Percentiles rank a stretch among this genome's conserved stretches.
Conservation (phyloP, 495 filamentous ascomycete genomes). For the Saxispiralis lemnorum region DNA sequence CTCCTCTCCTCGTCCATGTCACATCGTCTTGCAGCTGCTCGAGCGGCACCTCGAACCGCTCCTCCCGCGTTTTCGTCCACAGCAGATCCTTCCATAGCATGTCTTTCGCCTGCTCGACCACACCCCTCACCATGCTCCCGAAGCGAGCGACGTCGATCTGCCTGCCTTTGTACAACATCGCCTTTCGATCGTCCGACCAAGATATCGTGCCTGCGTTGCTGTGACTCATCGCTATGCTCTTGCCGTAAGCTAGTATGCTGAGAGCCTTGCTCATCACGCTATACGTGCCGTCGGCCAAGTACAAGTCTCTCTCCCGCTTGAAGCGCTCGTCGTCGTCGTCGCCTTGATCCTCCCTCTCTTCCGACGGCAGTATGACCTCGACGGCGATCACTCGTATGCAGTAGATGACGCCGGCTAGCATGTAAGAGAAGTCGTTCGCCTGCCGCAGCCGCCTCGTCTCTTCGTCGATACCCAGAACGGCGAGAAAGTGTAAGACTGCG, state of each 20-base stretch:
- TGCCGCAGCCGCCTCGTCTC: neutral
- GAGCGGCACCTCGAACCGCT: conserved; percentile 1
- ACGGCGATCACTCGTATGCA: conserved; percentile 1
- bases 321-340: conserved; percentile 2
- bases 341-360: neutral
- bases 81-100: neutral
- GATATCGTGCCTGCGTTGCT: neutral
- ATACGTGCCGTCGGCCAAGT: neutral
- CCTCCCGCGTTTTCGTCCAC: neutral
- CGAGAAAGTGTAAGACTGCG: conserved; percentile 6
- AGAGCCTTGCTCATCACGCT: conserved; percentile 2
- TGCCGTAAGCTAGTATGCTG: conserved; percentile 2
- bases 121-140: conserved; percentile 1
- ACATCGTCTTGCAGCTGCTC: neutral
- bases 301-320: neutral
- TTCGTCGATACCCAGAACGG: conserved; percentile 5
- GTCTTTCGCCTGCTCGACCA: neutral
- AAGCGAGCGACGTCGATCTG: neutral
- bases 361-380: conserved; percentile 1
- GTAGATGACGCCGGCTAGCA: conserved; percentile 1
- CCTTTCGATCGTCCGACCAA: neutral
- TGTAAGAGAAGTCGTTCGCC: conserved; percentile 5
- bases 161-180: neutral
- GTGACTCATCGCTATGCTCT: neutral
- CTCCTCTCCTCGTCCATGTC: conserved; percentile 1